Percentiles rank a stretch among this genome's conserved stretches.
These are phyloP conservation scores for Pseudogymnoascus sp. DNA, from an alignment of 2,329 filamentous ascomycete genomes.

Conservation along the genomic window DNA sequence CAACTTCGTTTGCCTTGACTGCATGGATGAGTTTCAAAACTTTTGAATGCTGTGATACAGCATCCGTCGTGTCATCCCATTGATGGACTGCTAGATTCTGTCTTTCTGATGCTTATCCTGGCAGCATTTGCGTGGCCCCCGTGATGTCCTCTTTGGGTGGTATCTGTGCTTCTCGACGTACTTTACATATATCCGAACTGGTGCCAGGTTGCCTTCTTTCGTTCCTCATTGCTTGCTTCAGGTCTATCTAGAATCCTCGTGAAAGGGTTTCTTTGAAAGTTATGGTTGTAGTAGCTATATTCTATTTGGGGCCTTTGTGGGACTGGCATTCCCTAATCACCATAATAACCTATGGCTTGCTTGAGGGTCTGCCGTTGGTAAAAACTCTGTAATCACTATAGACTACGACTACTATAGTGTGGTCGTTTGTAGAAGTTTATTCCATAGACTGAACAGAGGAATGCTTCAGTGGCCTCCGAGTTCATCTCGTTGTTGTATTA, in stretches of 20 bases:
- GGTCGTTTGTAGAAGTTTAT: background rate
- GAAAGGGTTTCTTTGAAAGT: background rate
- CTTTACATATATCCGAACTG: background rate
- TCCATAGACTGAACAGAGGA: background rate
- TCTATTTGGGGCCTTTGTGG: background rate
- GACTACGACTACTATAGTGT: background rate
- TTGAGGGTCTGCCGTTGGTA: background rate
- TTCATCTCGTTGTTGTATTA: background rate
- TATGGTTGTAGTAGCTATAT: background rate
- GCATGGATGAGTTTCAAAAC: background rate
- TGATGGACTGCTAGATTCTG: background rate
- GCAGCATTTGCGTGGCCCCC: too few species aligned
- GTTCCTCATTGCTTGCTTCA: background rate
- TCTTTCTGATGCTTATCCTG: too few species aligned
- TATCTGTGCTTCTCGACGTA: background rate
- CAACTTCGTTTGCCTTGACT: background rate
- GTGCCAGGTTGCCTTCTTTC: background rate
- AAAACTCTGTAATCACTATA: background rate
- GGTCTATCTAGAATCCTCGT: background rate
- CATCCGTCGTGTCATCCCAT: background rate
- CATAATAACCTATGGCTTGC: background rate
- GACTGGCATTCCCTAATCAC: background rate
- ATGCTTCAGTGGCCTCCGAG: background rate
- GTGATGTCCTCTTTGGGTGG: background rate
- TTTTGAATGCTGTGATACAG: background rate